Evolutionary conservation across 1,284 basidiomycete genomes (phyloP).

Genomic region (Fistulinella staudtii): DNA sequence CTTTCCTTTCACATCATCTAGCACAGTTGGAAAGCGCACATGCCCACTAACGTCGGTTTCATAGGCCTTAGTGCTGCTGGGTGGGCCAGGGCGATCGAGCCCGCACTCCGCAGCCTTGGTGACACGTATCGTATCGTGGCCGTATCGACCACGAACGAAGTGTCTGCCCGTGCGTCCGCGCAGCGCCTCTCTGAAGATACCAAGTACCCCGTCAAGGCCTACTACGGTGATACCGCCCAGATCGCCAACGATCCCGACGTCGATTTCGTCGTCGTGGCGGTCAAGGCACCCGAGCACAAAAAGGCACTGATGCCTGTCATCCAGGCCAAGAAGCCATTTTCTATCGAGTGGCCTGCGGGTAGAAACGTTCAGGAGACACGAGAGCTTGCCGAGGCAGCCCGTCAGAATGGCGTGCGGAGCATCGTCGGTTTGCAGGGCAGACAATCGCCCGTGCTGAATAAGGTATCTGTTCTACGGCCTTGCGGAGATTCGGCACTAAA

Average conservation of each 20-base stretch:
- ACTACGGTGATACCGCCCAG: slow-evolving; percentile 13
- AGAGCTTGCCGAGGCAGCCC: slow-evolving; percentile 11
- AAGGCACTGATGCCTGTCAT: slow-evolving; percentile 13
- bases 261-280: slow-evolving; percentile 12
- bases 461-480: neutral
- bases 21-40: neutral
- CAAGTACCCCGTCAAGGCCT: slow-evolving; percentile 10
- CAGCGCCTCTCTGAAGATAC: slow-evolving; percentile 10
- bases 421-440: slow-evolving; percentile 13
- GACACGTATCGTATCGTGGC: slow-evolving; percentile 15
- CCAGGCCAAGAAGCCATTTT: slow-evolving; percentile 14
- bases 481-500: neutral
- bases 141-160: slow-evolving; percentile 14
- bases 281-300: slow-evolving; percentile 13
- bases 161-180: slow-evolving; percentile 10
- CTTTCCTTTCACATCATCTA: too few relatives aligned
- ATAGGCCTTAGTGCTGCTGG: slow-evolving; percentile 12
- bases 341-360: slow-evolving; percentile 14
- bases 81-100: slow-evolving; percentile 11
- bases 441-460: slow-evolving; percentile 12
- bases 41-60: slow-evolving; percentile 13
- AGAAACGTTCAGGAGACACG: slow-evolving; percentile 9
- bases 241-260: slow-evolving; percentile 16
- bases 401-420: slow-evolving; percentile 7
- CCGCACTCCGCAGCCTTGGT: slow-evolving; percentile 8